Evolutionary conservation across 495 filamentous ascomycete genomes (phyloP).

Genomic region (Chaetomium fimeti): DNA sequence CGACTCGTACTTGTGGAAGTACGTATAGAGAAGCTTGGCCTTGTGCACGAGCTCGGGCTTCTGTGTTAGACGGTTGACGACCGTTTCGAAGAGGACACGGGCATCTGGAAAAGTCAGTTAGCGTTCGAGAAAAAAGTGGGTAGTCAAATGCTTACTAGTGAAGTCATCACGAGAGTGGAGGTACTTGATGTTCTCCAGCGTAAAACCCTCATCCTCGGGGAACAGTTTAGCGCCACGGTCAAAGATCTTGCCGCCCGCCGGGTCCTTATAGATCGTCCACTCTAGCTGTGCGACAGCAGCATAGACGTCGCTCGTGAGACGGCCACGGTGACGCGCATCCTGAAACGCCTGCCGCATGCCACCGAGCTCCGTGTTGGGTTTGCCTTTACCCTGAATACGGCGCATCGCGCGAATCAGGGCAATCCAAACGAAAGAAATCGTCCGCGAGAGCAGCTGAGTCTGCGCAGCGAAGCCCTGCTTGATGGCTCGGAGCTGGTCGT

Average conservation of each 20-base stretch:
- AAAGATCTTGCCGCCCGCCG: slow-evolving; percentile 87
- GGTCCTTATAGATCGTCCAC: slow-evolving; percentile 92
- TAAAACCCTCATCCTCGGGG: slow-evolving; percentile 85
- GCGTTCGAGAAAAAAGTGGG: not conserved
- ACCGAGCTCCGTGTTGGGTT: slow-evolving; percentile 58
- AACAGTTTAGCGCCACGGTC: slow-evolving; percentile 90
- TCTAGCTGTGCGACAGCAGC: slow-evolving; percentile 88
- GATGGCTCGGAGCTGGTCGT: slow-evolving; percentile 66
- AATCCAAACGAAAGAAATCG: slow-evolving; percentile 90
- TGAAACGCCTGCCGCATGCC: slow-evolving; percentile 83
- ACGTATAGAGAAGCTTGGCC: slow-evolving; percentile 78
- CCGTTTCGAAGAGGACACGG: slow-evolving; percentile 89
- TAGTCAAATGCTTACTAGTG: slow-evolving; percentile 66
- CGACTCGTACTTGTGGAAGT: slow-evolving; percentile 93
- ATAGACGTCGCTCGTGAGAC: slow-evolving; percentile 90
- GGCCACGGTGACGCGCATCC: slow-evolving; percentile 79
- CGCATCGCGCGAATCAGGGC: slow-evolving; percentile 90
- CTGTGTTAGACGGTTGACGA: slow-evolving; percentile 70
- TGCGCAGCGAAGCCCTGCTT: slow-evolving; percentile 68
- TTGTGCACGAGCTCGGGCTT: slow-evolving; percentile 70
- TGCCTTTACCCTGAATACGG: slow-evolving; percentile 87
- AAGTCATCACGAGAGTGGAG: slow-evolving; percentile 85
- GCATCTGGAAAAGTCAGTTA: slow-evolving; percentile 63
- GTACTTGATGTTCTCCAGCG: slow-evolving; percentile 92
- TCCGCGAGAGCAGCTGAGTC: slow-evolving; percentile 67